Conservation (phyloP, 108 stramenopile genomes). For the Cyclostephanos tholiformis region DNA sequence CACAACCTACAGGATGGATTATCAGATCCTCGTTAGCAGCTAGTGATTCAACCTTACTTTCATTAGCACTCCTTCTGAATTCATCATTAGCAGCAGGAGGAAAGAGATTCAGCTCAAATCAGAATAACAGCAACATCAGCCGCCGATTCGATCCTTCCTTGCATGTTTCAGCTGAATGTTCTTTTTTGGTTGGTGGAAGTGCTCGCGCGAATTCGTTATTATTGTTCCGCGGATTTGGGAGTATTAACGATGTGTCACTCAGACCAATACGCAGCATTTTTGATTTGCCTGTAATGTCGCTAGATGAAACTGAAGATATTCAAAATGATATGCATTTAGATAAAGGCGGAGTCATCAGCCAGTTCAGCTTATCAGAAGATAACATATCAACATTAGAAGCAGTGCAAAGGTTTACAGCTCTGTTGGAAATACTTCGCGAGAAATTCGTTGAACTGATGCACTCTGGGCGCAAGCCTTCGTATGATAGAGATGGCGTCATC, state of each 20-base stretch:
- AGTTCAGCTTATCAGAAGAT: constrained; percentile 3
- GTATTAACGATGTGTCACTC: background rate
- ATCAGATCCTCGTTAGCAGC: constrained; percentile 21
- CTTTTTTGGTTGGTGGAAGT: constrained; percentile 36
- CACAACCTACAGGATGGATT: constrained; percentile 12
- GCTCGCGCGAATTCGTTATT: constrained; percentile 33
- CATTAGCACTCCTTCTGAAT: constrained; percentile 34
- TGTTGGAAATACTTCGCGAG: constrained; percentile 40
- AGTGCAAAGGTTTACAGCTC: constrained; percentile 31
- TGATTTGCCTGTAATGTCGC: constrained; percentile 37
- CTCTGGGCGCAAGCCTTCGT: constrained; percentile 18
- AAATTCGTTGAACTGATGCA: constrained; percentile 44
- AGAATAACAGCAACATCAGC: constrained; percentile 5
- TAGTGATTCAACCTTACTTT: constrained; percentile 42
- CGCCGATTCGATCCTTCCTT: constrained; percentile 28
- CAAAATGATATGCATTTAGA: background rate
- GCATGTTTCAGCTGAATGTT: constrained; percentile 32
- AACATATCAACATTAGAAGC: constrained; percentile 21
- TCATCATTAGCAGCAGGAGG: constrained; percentile 25
- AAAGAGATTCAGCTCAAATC: background rate
- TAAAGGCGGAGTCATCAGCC: background rate
- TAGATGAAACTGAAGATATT: constrained; percentile 3
- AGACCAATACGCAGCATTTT: constrained; percentile 25
- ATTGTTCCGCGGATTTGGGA: constrained; percentile 26
- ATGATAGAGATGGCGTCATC: constrained; percentile 31